phyloP scores from a whole-genome alignment of 345 rosid species.

The Zanthoxylum bungeanum region DNA sequence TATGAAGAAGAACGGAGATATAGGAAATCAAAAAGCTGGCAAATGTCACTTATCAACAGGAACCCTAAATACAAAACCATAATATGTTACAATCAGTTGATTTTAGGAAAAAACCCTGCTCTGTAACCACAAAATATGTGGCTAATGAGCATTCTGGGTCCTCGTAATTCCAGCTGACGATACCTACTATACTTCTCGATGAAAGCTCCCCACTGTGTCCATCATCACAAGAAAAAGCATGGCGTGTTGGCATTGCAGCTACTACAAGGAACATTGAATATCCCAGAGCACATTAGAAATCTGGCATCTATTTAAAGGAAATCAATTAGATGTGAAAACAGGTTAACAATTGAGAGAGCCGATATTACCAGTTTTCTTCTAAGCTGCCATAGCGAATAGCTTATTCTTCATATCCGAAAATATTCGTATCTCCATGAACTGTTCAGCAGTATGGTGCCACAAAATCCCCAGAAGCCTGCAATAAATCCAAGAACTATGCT shows the following conservation, averaged over 20 bases:
- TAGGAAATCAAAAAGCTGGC: too few relatives aligned
- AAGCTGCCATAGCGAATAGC: neutral
- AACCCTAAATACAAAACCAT: too few relatives aligned
- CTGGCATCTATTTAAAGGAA: neutral
- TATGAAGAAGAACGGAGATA: too few relatives aligned
- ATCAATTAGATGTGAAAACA: neutral
- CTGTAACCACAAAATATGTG: neutral
- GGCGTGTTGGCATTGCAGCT: neutral
- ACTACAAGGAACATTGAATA: neutral
- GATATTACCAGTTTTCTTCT: neutral
- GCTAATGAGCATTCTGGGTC: neutral
- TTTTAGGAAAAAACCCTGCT: neutral
- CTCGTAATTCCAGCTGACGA: neutral
- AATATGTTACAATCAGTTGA: neutral
- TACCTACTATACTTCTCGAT: neutral
- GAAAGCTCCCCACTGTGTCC: neutral
- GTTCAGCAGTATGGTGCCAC: neutral
- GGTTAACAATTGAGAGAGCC: neutral
- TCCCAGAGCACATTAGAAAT: neutral
- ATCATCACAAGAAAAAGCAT: neutral
- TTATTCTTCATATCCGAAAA: neutral
- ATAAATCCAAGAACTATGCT: conserved; percentile 1
- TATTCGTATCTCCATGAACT: neutral
- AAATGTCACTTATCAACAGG: too few relatives aligned
- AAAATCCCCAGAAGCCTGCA: conserved; percentile 6